These are phyloP conservation scores for Cercospora beticola DNA, from an alignment of 2,329 filamentous ascomycete species.

Conservation along the genomic window DNA sequence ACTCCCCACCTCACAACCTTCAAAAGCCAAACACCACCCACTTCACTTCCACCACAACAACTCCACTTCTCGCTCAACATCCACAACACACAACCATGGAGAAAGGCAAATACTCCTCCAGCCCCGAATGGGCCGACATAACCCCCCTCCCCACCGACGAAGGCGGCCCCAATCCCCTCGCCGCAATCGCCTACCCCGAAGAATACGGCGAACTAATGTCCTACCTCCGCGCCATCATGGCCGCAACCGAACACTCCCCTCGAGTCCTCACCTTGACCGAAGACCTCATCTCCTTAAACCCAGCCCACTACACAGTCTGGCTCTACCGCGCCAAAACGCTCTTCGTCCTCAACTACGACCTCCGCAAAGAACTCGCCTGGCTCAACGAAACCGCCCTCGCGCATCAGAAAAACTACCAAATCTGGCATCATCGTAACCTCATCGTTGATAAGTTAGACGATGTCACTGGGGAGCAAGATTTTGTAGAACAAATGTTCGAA, in stretches of 20 bases:
- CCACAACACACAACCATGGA: not conserved
- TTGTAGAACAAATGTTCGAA: slow-evolving; percentile 76
- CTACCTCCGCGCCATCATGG: slow-evolving; percentile 93
- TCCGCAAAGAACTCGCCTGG: slow-evolving; percentile 77
- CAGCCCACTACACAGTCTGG: slow-evolving; percentile 98
- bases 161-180: slow-evolving; percentile 71
- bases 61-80: not conserved
- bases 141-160: slow-evolving; percentile 80
- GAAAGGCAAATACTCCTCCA: slow-evolving; percentile 57
- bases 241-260: slow-evolving; percentile 75
- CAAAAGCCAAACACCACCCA: not conserved
- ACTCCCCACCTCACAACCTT: slow-evolving; percentile 6
- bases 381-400: slow-evolving; percentile 78
- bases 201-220: slow-evolving; percentile 90
- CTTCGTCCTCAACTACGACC: slow-evolving; percentile 62
- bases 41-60: not conserved
- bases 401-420: slow-evolving; percentile 98
- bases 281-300: slow-evolving; percentile 88
- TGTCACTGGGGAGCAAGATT: slow-evolving; percentile 60
- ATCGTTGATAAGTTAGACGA: slow-evolving; percentile 53
- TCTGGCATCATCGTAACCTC: slow-evolving; percentile 71
- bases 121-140: slow-evolving; percentile 81
- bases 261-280: slow-evolving; percentile 79
- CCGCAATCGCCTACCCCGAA: slow-evolving; percentile 86
- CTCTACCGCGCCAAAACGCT: slow-evolving; percentile 85